These are phyloP conservation scores for Trichoderma koningiopsis DNA, from an alignment of 2,329 filamentous ascomycete species.

Conservation along the genomic window DNA sequence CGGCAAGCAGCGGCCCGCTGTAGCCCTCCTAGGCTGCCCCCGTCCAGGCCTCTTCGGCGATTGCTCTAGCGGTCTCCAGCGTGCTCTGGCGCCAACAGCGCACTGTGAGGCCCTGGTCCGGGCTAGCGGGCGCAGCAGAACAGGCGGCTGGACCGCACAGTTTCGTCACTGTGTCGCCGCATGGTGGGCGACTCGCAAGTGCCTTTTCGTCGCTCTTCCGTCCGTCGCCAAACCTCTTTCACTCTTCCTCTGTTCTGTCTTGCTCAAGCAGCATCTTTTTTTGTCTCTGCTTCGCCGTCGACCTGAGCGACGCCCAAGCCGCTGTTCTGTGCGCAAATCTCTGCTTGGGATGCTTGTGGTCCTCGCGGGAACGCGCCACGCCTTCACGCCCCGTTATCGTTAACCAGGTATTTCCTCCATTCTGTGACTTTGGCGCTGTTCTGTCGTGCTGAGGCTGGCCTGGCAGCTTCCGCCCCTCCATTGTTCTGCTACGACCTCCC, in stretches of 20 bases:
- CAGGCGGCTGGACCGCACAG: constrained; percentile 22
- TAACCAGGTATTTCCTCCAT: neutral
- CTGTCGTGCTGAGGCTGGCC: constrained; percentile 1
- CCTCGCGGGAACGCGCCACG: constrained; percentile 3
- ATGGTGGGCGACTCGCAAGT: constrained; percentile 13
- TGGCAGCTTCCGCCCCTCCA: constrained; percentile 4
- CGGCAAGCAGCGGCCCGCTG: constrained; percentile 9
- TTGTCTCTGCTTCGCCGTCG: constrained; percentile 22
- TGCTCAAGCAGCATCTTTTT: constrained; percentile 16
- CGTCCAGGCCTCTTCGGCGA: neutral
- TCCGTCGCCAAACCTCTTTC: constrained; percentile 32
- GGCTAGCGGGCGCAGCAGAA: constrained; percentile 25
- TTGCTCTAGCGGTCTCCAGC: neutral
- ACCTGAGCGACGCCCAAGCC: constrained; percentile 32
- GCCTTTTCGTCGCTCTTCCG: constrained; percentile 21
- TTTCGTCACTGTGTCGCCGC: constrained; percentile 24
- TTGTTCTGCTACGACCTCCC: constrained; percentile 22
- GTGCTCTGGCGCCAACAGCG: neutral
- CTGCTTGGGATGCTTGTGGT: constrained; percentile 26
- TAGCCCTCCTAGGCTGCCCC: neutral
- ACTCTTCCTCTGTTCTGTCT: constrained; percentile 32
- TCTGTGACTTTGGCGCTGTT: neutral
- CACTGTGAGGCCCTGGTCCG: constrained; percentile 23
- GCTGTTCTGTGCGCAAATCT: constrained; percentile 3
- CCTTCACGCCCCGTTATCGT: neutral